Evolutionary conservation across 2,329 filamentous ascomycete genomes (phyloP), one percentile per base, ranked within the genome.

Genomic region (Trichoderma endophyticum): DNA sequence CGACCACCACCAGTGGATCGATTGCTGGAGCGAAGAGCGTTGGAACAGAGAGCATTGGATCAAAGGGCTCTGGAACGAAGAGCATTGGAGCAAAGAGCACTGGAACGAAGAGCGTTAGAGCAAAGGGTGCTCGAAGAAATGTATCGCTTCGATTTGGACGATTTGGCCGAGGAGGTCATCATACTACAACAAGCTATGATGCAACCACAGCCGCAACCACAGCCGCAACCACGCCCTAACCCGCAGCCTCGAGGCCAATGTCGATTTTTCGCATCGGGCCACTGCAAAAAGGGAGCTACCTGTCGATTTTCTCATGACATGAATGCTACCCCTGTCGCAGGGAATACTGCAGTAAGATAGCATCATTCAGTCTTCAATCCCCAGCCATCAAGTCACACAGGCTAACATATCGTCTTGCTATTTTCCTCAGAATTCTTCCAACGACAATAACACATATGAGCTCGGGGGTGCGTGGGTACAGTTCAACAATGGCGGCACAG

Each of bases 401-500:
- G 51, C 64, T 67, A 9, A 67, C 32, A 39, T 43, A 1, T 1
- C 21, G 2, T 28, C 9, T 28, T 24, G 24, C 18, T 30, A 14
- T n/a, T 21, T 21, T 5, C 3, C 14, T 24, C 9, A 72, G 65
- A 14, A 56, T 18, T 24, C 9, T 1, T 34, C 34, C 30, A 59
- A 69, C 32, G 48, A 26, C 21, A 34, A 57, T 48, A 6, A 32
- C 21, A 69, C 34, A 4, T 63, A 63, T n/a, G 71, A 70, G 30
- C 24, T 72, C n/a, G 65, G 56, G 12, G 81, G 80, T 1, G 78
- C 77, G 4, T 73, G 77, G 71, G 79, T 76, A 2, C 59, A 77
- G 11, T 83, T 82, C 15, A 77, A 75, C 9, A 77, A 77, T 15
- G 82, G 82, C 5, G 80, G 78, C 1, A 64, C 64, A 0, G 72